Evolutionary conservation across 1,284 basidiomycete genomes (phyloP), one percentile per base, ranked within the genome.

Genomic region (Fomitopsis schrenkii): DNA sequence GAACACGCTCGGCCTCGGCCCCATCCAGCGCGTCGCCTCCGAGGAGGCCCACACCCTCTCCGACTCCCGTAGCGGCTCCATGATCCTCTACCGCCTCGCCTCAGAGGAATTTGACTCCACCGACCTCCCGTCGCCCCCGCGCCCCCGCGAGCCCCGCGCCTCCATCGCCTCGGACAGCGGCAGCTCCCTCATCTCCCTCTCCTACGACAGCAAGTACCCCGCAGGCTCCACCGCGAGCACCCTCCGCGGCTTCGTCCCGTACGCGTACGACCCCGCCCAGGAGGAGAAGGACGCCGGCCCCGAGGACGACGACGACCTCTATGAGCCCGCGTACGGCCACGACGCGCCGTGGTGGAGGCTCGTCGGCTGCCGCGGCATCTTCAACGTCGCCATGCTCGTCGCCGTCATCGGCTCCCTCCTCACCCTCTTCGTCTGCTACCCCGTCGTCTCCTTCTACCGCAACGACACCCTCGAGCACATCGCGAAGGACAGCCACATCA

Each of bases 341-440:
- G 66, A 72, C 48, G 59, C 61, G 28, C 73, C 72, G 22, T 38
- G 52, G 17, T 35, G 33, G 33, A 69, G 68, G 54, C 4, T 15
- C 22, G 40, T 53, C 36, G 73, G 73, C 26, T 74, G 68, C 41
- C 77, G 83, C 55, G 82, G 83, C 2, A 52, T 83, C 12, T 66
- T 75, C 59, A 85, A 85, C 71, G 63, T 85, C 42, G 79, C 81
- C 8, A 80, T 82, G 60, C 74, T 85, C 36, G 52, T 79, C 46
- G 41, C 82, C 38, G 75, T 84, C 44, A 67, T 76, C n/a, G 56
- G 67, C n/a, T 73, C 74, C 10, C 71, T 85, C 44, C 72, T 84
- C 50, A 74, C 77, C 57, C 82, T 95, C 8, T 96, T 95, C 72
- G 83, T 89, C 26, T 84, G 86, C 50, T 95, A 93, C 68, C 94